phyloP scores from a whole-genome alignment of 345 rosid species.

The Arabidopsis arenosa region DNA sequence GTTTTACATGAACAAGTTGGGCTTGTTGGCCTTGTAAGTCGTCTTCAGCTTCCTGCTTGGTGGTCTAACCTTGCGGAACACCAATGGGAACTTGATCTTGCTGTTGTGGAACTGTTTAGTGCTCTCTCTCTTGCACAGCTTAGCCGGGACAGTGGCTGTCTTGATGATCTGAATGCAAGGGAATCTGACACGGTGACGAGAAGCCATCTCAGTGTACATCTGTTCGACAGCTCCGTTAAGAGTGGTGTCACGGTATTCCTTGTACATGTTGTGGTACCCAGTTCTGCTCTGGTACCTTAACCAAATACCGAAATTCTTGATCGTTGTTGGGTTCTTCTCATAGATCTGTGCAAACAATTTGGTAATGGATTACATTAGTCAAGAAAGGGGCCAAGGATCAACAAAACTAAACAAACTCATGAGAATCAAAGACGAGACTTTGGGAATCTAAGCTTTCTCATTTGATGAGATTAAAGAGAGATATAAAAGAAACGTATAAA shows the following conservation, averaged over 20 bases:
- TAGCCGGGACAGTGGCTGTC: constrained; percentile 64
- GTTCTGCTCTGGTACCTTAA: constrained; percentile 68
- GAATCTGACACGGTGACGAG: constrained; percentile 68
- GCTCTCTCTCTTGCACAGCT: constrained; percentile 75
- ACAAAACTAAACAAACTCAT: not conserved
- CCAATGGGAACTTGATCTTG: constrained; percentile 71
- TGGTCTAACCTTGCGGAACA: constrained; percentile 69
- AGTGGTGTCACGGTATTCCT: constrained; percentile 66
- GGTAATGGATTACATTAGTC: not conserved
- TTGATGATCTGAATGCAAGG: constrained; percentile 77
- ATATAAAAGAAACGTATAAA: too few species aligned
- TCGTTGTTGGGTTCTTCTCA: constrained; percentile 69
- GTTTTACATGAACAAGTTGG: constrained; percentile 68
- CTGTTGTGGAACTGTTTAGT: constrained; percentile 71
- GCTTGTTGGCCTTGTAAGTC: constrained; percentile 72
- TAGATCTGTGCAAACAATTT: constrained; percentile 49
- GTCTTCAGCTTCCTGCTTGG: constrained; percentile 76
- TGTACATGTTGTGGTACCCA: constrained; percentile 77
- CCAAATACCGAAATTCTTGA: constrained; percentile 72
- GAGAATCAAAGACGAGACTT: not conserved
- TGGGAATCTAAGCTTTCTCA: not conserved
- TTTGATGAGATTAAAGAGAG: not conserved
- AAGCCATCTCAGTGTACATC: constrained; percentile 79
- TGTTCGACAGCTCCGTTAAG: constrained; percentile 72
- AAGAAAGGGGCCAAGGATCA: not conserved